phyloP scores from a whole-genome alignment of 805 yeast species.

The Candida caryicola region DNA sequence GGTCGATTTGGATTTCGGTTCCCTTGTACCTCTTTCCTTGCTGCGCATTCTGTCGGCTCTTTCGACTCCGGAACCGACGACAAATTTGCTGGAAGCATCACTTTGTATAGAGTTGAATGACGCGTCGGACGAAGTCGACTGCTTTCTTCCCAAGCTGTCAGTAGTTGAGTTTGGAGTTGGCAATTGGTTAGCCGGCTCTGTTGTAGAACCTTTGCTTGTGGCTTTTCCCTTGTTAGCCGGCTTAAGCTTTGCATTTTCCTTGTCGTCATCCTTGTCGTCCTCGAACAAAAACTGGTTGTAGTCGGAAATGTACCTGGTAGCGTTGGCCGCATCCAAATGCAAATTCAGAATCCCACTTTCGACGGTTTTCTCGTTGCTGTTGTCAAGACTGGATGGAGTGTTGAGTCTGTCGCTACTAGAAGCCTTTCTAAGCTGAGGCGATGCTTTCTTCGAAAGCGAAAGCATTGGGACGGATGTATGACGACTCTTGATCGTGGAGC shows the following conservation, averaged over 20 bases:
- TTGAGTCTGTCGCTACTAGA: slow-evolving; percentile 12
- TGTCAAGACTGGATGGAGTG: slow-evolving; percentile 22
- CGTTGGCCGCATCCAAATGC: slow-evolving; percentile 10
- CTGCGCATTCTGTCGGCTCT: slow-evolving; percentile 10
- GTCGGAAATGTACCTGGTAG: slow-evolving; percentile 25
- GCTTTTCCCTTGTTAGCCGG: slow-evolving; percentile 3
- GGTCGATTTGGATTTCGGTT: neutral
- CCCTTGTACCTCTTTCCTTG: slow-evolving; percentile 3
- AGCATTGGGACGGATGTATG: slow-evolving; percentile 35
- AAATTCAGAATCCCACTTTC: slow-evolving; percentile 15
- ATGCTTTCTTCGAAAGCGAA: slow-evolving; percentile 4
- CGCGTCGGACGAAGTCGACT: slow-evolving; percentile 7
- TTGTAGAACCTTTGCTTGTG: too few species aligned
- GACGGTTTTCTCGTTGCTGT: slow-evolving; percentile 15
- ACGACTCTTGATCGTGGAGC: slow-evolving; percentile 32
- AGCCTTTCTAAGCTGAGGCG: slow-evolving; percentile 5
- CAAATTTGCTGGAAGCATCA: slow-evolving; percentile 26
- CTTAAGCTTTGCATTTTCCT: neutral
- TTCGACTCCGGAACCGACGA: slow-evolving; percentile 15
- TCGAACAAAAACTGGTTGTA: slow-evolving; percentile 22
- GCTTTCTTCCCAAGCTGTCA: slow-evolving; percentile 10
- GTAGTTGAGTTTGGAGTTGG: slow-evolving; percentile 14
- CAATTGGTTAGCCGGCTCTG: slow-evolving; percentile 10
- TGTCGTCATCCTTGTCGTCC: slow-evolving; percentile 6
- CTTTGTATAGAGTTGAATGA: slow-evolving; percentile 34